phyloP scores from a whole-genome alignment of 1,139 yeast species.

The Scheffersomyces titani region DNA sequence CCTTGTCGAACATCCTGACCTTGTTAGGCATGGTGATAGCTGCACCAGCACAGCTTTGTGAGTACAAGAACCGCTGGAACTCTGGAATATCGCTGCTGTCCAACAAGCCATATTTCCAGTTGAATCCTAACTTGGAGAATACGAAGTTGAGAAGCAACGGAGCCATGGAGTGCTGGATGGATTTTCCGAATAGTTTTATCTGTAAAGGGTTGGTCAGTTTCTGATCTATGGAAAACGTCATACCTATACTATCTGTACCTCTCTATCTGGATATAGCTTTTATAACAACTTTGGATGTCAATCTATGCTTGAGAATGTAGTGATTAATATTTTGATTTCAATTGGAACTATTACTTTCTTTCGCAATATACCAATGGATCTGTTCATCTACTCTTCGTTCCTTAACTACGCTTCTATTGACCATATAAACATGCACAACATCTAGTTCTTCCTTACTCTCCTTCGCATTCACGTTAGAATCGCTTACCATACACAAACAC shows the following conservation, averaged over 20 bases:
- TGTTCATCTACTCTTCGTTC: background rate
- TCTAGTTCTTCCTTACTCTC: background rate
- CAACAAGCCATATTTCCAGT: constrained; percentile 18
- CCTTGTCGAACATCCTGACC: constrained; percentile 21
- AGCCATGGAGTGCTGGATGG: constrained; percentile 18
- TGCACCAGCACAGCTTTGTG: constrained; percentile 20
- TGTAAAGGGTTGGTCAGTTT: background rate
- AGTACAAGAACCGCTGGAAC: constrained; percentile 15
- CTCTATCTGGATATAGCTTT: background rate
- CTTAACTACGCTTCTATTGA: background rate
- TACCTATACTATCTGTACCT: background rate
- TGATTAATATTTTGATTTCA: too few relatives aligned
- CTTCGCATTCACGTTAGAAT: too few relatives aligned
- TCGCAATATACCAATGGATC: background rate
- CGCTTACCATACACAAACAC: background rate
- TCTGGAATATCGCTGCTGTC: constrained; percentile 17
- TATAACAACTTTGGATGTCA: background rate
- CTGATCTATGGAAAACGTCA: background rate
- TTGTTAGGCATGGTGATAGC: constrained; percentile 34
- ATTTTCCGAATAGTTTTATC: constrained; percentile 16
- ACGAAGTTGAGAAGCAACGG: constrained; percentile 21
- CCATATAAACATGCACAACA: background rate
- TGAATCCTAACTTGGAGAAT: constrained; percentile 15
- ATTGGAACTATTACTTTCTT: background rate
- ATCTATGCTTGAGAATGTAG: background rate